Evolutionary conservation across 1,139 yeast species (phyloP).

Genomic region (Saccharomyces hybrid): DNA sequence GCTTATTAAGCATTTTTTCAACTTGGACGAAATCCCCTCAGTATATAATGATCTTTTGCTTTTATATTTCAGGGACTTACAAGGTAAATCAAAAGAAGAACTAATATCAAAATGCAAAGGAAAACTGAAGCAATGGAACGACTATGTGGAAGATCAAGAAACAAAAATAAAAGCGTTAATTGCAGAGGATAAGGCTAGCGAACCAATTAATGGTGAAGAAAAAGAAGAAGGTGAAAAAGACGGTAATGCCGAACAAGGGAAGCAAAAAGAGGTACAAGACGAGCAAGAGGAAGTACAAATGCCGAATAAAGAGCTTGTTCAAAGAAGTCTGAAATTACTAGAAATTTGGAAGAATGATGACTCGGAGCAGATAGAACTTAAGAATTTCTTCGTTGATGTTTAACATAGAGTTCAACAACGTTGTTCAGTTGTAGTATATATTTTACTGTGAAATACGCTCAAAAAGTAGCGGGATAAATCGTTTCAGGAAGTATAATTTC

Average conservation of each 20-base stretch:
- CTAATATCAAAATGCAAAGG: slow-evolving; percentile 41
- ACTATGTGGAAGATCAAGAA: slow-evolving; percentile 25
- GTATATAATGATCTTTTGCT: slow-evolving; percentile 39
- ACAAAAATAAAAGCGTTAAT: slow-evolving; percentile 22
- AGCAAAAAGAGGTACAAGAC: slow-evolving; percentile 5
- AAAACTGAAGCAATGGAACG: slow-evolving; percentile 29
- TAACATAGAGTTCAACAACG: not conserved
- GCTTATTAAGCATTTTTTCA: slow-evolving; percentile 63
- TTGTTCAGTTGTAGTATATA: not conserved
- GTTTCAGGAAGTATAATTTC: not conserved
- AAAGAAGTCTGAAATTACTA: slow-evolving; percentile 16
- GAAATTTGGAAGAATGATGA: slow-evolving; percentile 11
- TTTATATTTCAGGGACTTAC: slow-evolving; percentile 57
- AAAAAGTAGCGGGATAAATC: not conserved
- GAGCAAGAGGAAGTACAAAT: slow-evolving; percentile 7
- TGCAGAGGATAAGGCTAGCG: slow-evolving; percentile 15
- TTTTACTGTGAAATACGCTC: not conserved
- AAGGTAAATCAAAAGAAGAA: slow-evolving; percentile 61
- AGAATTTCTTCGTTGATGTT: slow-evolving; percentile 8
- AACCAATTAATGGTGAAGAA: slow-evolving; percentile 13
- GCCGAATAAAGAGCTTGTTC: slow-evolving; percentile 18
- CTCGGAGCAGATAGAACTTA: slow-evolving; percentile 6
- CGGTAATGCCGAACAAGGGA: not conserved
- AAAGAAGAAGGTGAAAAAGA: slow-evolving; percentile 9
- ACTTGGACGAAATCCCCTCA: slow-evolving; percentile 51